Evolutionary conservation across 2,329 filamentous ascomycete species (phyloP), one percentile per base, ranked within the genome.

Genomic region (Claviceps pusilla): DNA sequence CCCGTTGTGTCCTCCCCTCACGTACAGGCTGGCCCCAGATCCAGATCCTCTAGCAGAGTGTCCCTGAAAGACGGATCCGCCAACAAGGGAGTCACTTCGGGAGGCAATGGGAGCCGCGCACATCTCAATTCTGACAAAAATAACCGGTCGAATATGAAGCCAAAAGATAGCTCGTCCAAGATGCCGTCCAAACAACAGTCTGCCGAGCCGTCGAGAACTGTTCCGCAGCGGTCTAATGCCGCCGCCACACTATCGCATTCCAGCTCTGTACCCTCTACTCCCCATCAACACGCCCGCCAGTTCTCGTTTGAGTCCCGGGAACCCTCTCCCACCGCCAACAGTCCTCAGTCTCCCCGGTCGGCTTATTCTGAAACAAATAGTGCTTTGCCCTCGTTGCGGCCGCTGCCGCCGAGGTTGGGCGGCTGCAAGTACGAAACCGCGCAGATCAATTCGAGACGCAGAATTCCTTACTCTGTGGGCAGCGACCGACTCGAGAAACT

Each of bases 381-480:
- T 59, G 77, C 81, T 37, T 73, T 89, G 57, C 81, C 85, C 1
- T 83, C 85, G 7, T 71, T 87, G 57, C 79, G 82, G 57, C 81
- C 82, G 57, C 75, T 83, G 24, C 81, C 82, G 29, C 76, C 77
- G 10, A 74, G 74, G 33, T 66, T 73, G 59, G 74, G 78, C 56
- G 77, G 81, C 62, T 98, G 93, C 73, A 87, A 85, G 65, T 96
- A 87, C 70, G 93, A 98, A 73, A 94, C 88, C 12, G 86, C 85
- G 28, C 81, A 89, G 66, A 83, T 88, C 29, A 83, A 86, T 66
- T 86, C 86, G 51, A 83, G 88, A 62, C 79, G 93, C 67, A 80
- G 93, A 63, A 94, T 98, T 77, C 88, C 89, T 24, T 98, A 98
- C 72, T 89, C 83, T 60, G 78, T 93, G 55, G 90, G 90, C n/a